Percentiles rank a stretch among this genome's conserved stretches.
These are phyloP conservation scores for Eremochloa ophiuroides DNA, from an alignment of 176 grass and related monocot genomes.

Conservation along the genomic window DNA sequence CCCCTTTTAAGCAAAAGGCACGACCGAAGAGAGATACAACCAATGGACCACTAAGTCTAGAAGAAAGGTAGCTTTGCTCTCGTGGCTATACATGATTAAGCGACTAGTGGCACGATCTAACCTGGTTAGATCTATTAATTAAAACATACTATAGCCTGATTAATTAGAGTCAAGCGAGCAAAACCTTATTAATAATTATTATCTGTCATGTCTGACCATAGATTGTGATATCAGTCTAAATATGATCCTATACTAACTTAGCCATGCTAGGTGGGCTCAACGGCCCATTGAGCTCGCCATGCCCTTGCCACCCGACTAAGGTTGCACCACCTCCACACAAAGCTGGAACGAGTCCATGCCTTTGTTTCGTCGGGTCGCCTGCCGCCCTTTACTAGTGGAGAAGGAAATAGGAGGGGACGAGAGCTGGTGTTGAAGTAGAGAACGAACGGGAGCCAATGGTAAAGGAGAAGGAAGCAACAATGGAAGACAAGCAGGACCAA, in stretches of 20 bases:
- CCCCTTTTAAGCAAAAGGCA: neutral
- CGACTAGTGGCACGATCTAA: neutral
- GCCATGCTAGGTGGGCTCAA: neutral
- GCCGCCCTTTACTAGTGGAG: neutral
- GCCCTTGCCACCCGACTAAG: neutral
- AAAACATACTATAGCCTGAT: neutral
- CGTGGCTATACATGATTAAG: neutral
- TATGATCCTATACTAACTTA: neutral
- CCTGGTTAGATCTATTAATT: no score
- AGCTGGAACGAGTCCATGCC: neutral
- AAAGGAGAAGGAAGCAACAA: neutral
- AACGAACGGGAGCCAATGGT: neutral
- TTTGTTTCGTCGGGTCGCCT: neutral
- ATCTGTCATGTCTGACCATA: accelerated
- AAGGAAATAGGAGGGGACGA: neutral
- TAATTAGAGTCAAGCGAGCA: accelerated
- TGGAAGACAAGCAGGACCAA: neutral
- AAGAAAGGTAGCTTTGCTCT: neutral
- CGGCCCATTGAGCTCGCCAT: neutral
- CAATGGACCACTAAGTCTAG: neutral
- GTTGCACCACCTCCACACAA: neutral
- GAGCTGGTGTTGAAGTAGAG: neutral
- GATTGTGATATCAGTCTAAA: neutral
- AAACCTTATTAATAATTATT: neutral
- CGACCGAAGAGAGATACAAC: neutral